Conservation (phyloP, 768 basidiomycete species). For the Sarcodon sp. region DNA sequence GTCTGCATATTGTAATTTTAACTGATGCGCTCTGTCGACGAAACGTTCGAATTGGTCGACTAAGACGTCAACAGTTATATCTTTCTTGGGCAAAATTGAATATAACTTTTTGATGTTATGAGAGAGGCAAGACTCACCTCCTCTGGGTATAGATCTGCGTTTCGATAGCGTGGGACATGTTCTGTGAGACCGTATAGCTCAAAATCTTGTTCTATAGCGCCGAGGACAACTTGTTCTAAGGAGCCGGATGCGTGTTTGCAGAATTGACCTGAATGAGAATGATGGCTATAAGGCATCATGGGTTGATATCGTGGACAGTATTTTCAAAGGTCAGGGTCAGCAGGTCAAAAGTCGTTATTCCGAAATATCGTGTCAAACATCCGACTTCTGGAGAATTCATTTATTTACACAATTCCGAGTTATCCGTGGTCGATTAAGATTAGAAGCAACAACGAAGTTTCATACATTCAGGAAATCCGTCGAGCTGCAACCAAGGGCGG, state of each 20-base stretch:
- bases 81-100: constrained; percentile 27
- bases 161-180: constrained; percentile 83
- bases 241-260: constrained; percentile 80
- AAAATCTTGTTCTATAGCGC: constrained; percentile 73
- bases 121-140: constrained; percentile 45
- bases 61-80: constrained; percentile 38
- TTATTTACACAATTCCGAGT: no score
- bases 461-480: no score
- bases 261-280: constrained; percentile 90
- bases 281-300: constrained; percentile 61
- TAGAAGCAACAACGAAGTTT: no score
- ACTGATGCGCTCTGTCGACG: constrained; percentile 65
- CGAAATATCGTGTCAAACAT: no score
- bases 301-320: no score
- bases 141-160: constrained; percentile 83
- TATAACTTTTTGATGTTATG: constrained; percentile 2
- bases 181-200: constrained; percentile 80
- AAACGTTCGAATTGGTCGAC: constrained; percentile 58
- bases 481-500: no score
- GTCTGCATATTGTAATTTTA: constrained; percentile 49
- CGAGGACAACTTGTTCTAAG: constrained; percentile 69
- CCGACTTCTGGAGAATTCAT: no score
- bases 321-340: no score
- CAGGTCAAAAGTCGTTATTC: no score
- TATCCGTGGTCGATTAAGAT: no score